phyloP scores from a whole-genome alignment of 257 asterid genomes.

The Mentha longifolia region DNA sequence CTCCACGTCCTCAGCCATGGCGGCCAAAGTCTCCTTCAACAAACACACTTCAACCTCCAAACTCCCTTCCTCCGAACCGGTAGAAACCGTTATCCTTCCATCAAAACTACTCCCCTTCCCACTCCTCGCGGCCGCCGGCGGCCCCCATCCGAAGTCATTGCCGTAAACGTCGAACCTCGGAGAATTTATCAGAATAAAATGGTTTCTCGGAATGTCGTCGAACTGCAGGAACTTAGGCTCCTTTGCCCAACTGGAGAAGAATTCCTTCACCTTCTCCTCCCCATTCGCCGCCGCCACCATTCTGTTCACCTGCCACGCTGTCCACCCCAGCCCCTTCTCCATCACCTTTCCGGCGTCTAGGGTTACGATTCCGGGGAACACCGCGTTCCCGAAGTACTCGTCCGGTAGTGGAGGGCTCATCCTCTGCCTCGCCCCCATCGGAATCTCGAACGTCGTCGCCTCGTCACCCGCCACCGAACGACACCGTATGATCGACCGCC shows the following conservation, averaged over 20 bases:
- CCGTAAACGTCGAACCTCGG: slow-evolving; percentile 51
- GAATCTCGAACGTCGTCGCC: slow-evolving; percentile 31
- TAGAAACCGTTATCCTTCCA: slow-evolving; percentile 48
- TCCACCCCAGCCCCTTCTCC: slow-evolving; percentile 50
- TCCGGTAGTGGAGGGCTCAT: slow-evolving; percentile 45
- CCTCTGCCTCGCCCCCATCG: slow-evolving; percentile 42
- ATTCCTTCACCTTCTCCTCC: slow-evolving; percentile 32
- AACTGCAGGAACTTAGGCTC: slow-evolving; percentile 33
- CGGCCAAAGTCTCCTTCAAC: slow-evolving; percentile 36
- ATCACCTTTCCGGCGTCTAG: slow-evolving; percentile 31
- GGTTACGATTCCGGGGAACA: slow-evolving; percentile 28
- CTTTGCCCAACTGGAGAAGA: slow-evolving; percentile 39
- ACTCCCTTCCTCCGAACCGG: slow-evolving; percentile 48
- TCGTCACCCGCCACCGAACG: slow-evolving; percentile 4
- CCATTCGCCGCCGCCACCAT: slow-evolving; percentile 24
- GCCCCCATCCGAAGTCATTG: slow-evolving; percentile 56
- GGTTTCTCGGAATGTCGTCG: slow-evolving; percentile 10
- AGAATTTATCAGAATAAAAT: slow-evolving; percentile 40
- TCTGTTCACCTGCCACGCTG: slow-evolving; percentile 47
- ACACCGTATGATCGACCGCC: slow-evolving; percentile 45
- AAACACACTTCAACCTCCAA: slow-evolving; percentile 57
- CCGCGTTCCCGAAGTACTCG: slow-evolving; percentile 57
- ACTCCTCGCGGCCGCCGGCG: slow-evolving; percentile 54
- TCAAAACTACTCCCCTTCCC: slow-evolving; percentile 44
- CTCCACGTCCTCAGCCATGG: slow-evolving; percentile 42